phyloP scores from a whole-genome alignment of 345 rosid species.

The Tarenaya hassleriana region DNA sequence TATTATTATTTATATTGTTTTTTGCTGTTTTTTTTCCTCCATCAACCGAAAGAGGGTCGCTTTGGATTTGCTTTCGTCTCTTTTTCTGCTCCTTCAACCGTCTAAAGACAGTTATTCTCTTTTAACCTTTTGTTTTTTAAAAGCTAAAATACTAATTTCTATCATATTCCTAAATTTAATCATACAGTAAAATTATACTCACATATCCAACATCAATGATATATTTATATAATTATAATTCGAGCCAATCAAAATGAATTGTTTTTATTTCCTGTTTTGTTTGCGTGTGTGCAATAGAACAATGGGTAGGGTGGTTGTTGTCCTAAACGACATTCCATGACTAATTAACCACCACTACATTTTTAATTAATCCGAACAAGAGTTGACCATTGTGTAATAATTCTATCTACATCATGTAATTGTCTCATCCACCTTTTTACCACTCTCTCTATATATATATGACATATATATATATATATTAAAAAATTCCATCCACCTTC shows the following conservation, averaged over 20 bases:
- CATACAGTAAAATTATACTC: too few species aligned
- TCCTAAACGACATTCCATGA: constrained; percentile 18
- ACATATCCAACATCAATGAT: too few species aligned
- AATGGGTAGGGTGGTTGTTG: constrained; percentile 30
- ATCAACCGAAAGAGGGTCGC: constrained; percentile 35
- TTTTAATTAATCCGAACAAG: constrained; percentile 14
- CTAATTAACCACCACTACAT: constrained; percentile 23
- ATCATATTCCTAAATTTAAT: too few species aligned
- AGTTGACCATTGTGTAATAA: constrained; percentile 23
- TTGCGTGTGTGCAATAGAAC: too few species aligned
- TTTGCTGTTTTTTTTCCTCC: constrained; percentile 17
- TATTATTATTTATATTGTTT: background rate
- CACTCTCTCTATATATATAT: too few species aligned
- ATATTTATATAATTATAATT: too few species aligned
- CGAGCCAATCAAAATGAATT: too few species aligned
- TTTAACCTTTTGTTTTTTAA: constrained; percentile 8
- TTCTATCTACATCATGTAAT: constrained; percentile 10
- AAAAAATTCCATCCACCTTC: too few species aligned
- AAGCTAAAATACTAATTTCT: too few species aligned
- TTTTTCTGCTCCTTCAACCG: constrained; percentile 26
- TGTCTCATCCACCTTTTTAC: too few species aligned
- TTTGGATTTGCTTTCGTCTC: constrained; percentile 21
- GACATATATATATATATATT: too few species aligned
- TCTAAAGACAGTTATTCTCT: constrained; percentile 10
- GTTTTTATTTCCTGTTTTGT: too few species aligned